phyloP scores from a whole-genome alignment of 495 filamentous ascomycete species.

The Saxispiralis lemnorum region DNA sequence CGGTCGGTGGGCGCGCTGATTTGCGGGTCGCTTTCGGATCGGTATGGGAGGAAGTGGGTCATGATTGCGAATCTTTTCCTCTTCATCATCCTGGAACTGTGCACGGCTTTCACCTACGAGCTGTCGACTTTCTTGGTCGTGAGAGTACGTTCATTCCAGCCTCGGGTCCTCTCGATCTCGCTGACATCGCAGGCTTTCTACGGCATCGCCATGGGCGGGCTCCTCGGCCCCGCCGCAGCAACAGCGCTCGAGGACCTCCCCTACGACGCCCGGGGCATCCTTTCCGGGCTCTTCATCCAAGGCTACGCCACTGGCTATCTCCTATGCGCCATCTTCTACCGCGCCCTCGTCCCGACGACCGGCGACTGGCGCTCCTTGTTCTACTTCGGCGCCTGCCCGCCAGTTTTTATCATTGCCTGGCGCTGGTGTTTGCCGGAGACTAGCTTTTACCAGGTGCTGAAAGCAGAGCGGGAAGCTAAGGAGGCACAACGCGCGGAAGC shows the following conservation, averaged over 20 bases:
- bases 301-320: slow-evolving; percentile 20
- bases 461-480: slow-evolving; percentile 36
- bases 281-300: slow-evolving; percentile 19
- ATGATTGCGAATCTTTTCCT: slow-evolving; percentile 14
- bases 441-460: slow-evolving; percentile 41
- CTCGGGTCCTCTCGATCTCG: no score
- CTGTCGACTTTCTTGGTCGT: slow-evolving; percentile 17
- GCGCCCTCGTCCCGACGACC: slow-evolving; percentile 21
- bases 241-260: slow-evolving; percentile 20
- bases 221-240: slow-evolving; percentile 18
- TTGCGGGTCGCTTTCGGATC: slow-evolving; percentile 14
- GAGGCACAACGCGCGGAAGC: slow-evolving; percentile 14
- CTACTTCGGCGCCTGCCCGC: slow-evolving; percentile 23
- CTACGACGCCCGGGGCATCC: slow-evolving; percentile 20
- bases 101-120: slow-evolving; percentile 15
- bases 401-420: slow-evolving; percentile 21
- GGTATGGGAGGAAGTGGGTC: slow-evolving; percentile 40
- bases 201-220: slow-evolving; percentile 20
- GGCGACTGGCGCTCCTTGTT: slow-evolving; percentile 23
- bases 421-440: slow-evolving; percentile 49
- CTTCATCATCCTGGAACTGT: slow-evolving; percentile 19
- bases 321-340: slow-evolving; percentile 18
- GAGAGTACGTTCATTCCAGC: not conserved
- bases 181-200: slow-evolving; percentile 7
- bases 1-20: slow-evolving; percentile 18